Evolutionary conservation across 1,284 basidiomycete species (phyloP), one percentile per base, ranked within the genome.

Genomic region (Leccinum subspadiceum): DNA sequence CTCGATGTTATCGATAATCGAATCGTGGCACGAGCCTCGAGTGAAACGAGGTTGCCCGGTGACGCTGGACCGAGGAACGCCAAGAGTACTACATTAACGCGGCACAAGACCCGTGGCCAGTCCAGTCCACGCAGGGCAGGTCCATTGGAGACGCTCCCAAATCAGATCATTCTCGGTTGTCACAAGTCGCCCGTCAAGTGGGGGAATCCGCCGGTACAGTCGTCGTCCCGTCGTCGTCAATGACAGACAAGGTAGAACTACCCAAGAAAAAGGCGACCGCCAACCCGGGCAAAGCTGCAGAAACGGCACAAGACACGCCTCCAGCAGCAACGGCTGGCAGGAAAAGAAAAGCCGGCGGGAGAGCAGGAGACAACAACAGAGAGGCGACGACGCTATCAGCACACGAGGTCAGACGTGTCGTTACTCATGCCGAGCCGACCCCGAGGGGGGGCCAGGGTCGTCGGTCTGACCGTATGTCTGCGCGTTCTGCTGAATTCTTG

Each of bases 291-390:
- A 62, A 50, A 60, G 56, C 13, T 35, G 33, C 57, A 61, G 70
- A 69, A 49, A 62, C 59, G 49, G 58, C 20, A 5, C 44, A 65
- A 63, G 67, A 63, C 55, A 55, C 44, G 37, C 54, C 64, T 50
- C 29, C 63, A 50, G 60, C 63, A 49, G 59, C 54, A 58, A 58
- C 64, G 15, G 52, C 67, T 24, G 24, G 24, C 22, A 74, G 61
- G 64, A 73, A 73, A 64, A 68, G 74, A 59, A 73, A 75, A 61
- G 53, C 70, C 17, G 56, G 73, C n/a, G 56, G 72, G 35, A 63
- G 41, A 53, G 54, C 57, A 46, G 51, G 54, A 33, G 62, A 60
- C 58, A 26, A 29, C 49, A 29, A 29, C 49, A 29, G 26, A 51
- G 49, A 51, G 26, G 62, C 60, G n/a, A 63, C 54, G 13, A 63